Percentiles rank a stretch among this genome's conserved stretches.
Conservation (phyloP, 495 filamentous ascomycete genomes). For the Aspergillus affinis region DNA sequence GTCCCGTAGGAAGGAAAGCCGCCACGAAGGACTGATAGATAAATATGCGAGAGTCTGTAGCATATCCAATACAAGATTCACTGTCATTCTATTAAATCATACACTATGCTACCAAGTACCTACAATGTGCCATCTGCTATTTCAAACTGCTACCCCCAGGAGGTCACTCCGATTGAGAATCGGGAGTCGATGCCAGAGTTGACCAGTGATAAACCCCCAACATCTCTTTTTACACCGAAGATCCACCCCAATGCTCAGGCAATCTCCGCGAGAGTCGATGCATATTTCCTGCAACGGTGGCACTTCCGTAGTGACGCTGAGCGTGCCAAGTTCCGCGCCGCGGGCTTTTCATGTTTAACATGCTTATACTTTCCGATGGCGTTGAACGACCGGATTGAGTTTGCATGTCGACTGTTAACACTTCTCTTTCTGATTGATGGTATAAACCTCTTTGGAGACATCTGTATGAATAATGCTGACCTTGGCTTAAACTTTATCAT, state of each 20-base stretch:
- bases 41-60: too few relatives aligned
- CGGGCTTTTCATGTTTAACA: slow-evolving; percentile 33
- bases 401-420: slow-evolving; percentile 33
- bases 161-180: too few relatives aligned
- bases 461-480: background rate
- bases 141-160: too few relatives aligned
- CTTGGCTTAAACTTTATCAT: too few relatives aligned
- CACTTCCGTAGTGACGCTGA: slow-evolving; percentile 24
- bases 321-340: slow-evolving; percentile 30
- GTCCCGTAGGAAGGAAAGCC: too few relatives aligned
- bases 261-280: slow-evolving; percentile 23
- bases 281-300: slow-evolving; percentile 41
- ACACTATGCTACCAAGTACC: too few relatives aligned
- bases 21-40: too few relatives aligned
- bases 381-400: slow-evolving; percentile 31
- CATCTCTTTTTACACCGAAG: background rate
- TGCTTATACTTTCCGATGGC: slow-evolving; percentile 39
- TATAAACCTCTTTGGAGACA: slow-evolving; percentile 15
- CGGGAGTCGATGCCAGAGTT: too few relatives aligned
- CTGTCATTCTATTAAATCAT: too few relatives aligned
- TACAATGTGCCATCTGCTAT: too few relatives aligned
- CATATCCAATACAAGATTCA: too few relatives aligned
- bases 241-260: slow-evolving; percentile 2
- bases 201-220: too few relatives aligned
- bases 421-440: slow-evolving; percentile 39